phyloP scores from a whole-genome alignment of 371 early-diverging fungal species.

The Spraguea lophii region DNA sequence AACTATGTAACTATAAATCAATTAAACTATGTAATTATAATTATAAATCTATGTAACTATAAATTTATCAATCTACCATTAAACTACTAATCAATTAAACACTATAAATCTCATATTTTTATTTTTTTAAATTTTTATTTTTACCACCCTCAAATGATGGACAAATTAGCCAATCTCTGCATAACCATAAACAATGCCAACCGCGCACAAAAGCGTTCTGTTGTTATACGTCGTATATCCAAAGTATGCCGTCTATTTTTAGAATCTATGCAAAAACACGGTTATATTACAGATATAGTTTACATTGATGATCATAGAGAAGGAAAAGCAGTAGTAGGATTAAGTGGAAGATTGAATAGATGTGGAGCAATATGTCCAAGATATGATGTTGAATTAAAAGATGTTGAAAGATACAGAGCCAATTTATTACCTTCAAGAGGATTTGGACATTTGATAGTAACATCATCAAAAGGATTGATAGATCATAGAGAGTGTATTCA shows the following conservation, averaged over 20 bases:
- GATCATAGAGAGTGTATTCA: conserved; percentile 96
- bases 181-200: conserved; percentile 96
- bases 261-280: conserved; percentile 89
- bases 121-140: too few species aligned
- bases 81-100: too few species aligned
- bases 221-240: conserved; percentile 74
- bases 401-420: conserved; percentile 85
- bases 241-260: conserved; percentile 91
- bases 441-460: conserved; percentile 84
- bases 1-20: too few species aligned
- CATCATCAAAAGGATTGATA: conserved; percentile 95
- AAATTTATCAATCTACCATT: too few species aligned
- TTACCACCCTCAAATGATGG: conserved; percentile 22
- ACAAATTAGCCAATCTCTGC: conserved; percentile 41
- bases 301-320: conserved; percentile 90
- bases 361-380: conserved; percentile 98
- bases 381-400: conserved; percentile 76
- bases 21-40: too few species aligned
- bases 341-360: conserved; percentile 96
- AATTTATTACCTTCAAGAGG: conserved; percentile 95
- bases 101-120: too few species aligned
- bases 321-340: conserved; percentile 91
- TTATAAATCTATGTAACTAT: too few species aligned
- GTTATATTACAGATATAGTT: conserved; percentile 96
- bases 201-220: conserved; percentile 86